Conservation (phyloP, 164 flowering plant species). For the Berberis vulgaris region DNA sequence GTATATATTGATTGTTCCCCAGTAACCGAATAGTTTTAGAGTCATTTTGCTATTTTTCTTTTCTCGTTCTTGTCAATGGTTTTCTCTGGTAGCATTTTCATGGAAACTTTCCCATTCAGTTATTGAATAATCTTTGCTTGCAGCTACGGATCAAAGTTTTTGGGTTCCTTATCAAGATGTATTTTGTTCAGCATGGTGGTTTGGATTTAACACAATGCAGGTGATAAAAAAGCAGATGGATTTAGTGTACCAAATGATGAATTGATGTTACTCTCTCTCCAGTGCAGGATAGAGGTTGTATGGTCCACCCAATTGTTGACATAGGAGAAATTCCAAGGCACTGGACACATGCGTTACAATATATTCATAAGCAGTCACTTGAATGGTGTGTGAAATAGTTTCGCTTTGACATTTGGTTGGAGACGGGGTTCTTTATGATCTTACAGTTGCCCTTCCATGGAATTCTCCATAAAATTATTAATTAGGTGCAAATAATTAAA, state of each 20-base stretch:
- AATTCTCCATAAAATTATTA: too few species aligned
- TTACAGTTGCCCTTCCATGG: too few species aligned
- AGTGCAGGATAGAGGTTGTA: conserved; percentile 77
- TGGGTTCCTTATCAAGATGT: conserved; percentile 50
- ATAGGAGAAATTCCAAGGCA: conserved; percentile 89
- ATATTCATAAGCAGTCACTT: conserved; percentile 89
- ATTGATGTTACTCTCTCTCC: conserved; percentile 19
- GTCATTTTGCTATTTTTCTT: background rate
- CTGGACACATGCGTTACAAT: conserved; percentile 97
- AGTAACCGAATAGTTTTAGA: too few species aligned
- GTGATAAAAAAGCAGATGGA: conserved; percentile 49
- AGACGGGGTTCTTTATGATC: too few species aligned
- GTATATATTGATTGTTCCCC: too few species aligned
- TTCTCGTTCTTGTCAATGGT: background rate
- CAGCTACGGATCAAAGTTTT: conserved; percentile 98
- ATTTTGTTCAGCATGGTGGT: conserved; percentile 38
- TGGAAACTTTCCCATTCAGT: conserved; percentile 26
- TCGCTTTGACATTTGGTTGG: too few species aligned
- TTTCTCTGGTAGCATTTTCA: background rate
- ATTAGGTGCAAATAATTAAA: too few species aligned
- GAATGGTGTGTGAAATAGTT: conserved; percentile 25
- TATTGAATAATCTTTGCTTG: conserved; percentile 96
- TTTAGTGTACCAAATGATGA: conserved; percentile 48
- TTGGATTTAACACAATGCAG: conserved; percentile 22
- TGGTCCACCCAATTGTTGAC: conserved; percentile 81